phyloP scores from a whole-genome alignment of 2,329 filamentous ascomycete genomes.

The Apiospora saccharicola region DNA sequence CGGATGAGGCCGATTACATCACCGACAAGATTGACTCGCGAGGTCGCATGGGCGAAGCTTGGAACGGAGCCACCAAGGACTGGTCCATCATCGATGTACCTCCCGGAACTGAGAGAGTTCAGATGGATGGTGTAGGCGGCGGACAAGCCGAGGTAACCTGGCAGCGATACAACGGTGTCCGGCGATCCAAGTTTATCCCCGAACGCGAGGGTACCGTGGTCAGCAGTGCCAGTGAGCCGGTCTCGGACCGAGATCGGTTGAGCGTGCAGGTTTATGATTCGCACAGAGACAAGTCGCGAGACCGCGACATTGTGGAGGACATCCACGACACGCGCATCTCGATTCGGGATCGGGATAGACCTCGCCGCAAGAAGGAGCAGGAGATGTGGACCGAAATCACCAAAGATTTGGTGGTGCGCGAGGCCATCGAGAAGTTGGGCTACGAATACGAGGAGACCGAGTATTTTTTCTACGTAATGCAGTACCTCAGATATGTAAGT shows the following conservation, averaged over 20 bases:
- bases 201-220: conserved; percentile 65
- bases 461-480: conserved; percentile 89
- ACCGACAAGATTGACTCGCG: conserved; percentile 63
- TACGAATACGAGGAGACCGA: conserved; percentile 93
- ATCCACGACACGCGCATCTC: conserved; percentile 58
- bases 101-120: conserved; percentile 81
- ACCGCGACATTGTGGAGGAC: conserved; percentile 57
- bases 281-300: conserved; percentile 37
- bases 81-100: conserved; percentile 88
- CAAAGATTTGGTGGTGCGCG: conserved; percentile 85
- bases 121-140: conserved; percentile 80
- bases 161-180: conserved; percentile 80
- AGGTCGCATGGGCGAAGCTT: conserved; percentile 75
- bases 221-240: conserved; percentile 43
- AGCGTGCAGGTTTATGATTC: conserved; percentile 55
- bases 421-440: conserved; percentile 84
- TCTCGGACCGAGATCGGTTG: conserved; percentile 45
- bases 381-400: conserved; percentile 97
- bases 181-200: conserved; percentile 76
- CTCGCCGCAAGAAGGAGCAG: conserved; percentile 54
- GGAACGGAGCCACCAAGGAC: conserved; percentile 75
- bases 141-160: conserved; percentile 79
- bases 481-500: conserved; percentile 88
- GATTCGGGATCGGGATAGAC: conserved; percentile 45
- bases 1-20: conserved; percentile 72